A percentile compares a stretch with the other conserved stretches of the same genome.
phyloP scores from a whole-genome alignment of 345 rosid species.

The Turnera subulata region DNA sequence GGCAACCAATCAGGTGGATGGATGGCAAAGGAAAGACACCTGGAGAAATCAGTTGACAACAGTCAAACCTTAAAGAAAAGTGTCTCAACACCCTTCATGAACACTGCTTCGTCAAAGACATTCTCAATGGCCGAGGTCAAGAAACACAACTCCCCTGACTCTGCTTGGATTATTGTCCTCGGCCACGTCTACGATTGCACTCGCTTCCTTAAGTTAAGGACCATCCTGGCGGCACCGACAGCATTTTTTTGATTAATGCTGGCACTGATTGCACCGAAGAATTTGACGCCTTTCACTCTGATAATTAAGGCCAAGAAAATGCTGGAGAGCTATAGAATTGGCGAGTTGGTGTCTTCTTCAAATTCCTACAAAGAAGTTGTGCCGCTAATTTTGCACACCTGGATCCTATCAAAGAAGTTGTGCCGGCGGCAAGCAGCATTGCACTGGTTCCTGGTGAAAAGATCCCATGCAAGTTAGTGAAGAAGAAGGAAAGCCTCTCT shows the following conservation, averaged over 20 bases:
- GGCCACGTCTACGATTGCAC: slow-evolving; percentile 94
- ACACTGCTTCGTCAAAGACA: slow-evolving; percentile 56
- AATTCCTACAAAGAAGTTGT: slow-evolving; percentile 53
- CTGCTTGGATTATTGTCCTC: slow-evolving; percentile 90
- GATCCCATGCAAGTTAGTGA: slow-evolving; percentile 65
- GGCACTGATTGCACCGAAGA: slow-evolving; percentile 96
- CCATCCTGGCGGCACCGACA: slow-evolving; percentile 87
- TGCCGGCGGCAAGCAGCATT: slow-evolving; percentile 17
- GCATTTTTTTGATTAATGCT: slow-evolving; percentile 80
- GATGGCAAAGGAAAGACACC: slow-evolving; percentile 88
- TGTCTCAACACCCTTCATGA: slow-evolving; percentile 89
- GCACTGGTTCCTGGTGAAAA: slow-evolving; percentile 85
- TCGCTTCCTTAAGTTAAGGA: slow-evolving; percentile 73
- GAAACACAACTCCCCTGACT: slow-evolving; percentile 64
- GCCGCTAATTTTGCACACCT: slow-evolving; percentile 33
- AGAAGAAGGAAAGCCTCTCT: slow-evolving; percentile 60
- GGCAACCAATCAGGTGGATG: slow-evolving; percentile 96
- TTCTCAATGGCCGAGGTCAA: slow-evolving; percentile 63
- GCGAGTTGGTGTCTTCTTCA: slow-evolving; percentile 48
- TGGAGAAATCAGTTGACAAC: slow-evolving; percentile 51
- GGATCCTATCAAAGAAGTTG: slow-evolving; percentile 63
- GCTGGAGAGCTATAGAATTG: slow-evolving; percentile 71
- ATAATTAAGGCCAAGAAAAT: slow-evolving; percentile 80
- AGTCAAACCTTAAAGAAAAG: slow-evolving; percentile 62
- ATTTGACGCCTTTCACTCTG: slow-evolving; percentile 91